phyloP scores from a whole-genome alignment of 2,329 filamentous ascomycete genomes.

The Cladosporium colombiae region DNA sequence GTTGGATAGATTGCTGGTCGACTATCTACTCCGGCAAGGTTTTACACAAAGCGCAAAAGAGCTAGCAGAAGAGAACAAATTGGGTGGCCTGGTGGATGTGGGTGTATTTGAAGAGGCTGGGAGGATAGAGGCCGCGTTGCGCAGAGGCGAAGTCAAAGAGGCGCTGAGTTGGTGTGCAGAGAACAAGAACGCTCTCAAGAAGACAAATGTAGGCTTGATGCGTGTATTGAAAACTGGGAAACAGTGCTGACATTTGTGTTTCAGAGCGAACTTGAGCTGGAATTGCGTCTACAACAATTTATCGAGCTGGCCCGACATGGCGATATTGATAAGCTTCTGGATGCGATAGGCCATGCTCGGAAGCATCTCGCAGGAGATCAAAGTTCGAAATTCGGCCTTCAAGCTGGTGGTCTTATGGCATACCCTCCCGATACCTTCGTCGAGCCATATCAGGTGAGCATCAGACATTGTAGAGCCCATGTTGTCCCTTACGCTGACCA shows the following conservation, averaged over 20 bases:
- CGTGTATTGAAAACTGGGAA: background rate
- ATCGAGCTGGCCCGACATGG: slow-evolving; percentile 81
- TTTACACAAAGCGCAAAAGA: slow-evolving; percentile 75
- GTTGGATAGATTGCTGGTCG: slow-evolving; percentile 83
- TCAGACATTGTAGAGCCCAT: background rate
- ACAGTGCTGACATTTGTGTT: slow-evolving; percentile 18
- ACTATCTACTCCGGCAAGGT: slow-evolving; percentile 84
- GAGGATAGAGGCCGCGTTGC: slow-evolving; percentile 72
- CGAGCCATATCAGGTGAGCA: slow-evolving; percentile 60
- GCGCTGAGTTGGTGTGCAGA: slow-evolving; percentile 89
- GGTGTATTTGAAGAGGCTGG: slow-evolving; percentile 84
- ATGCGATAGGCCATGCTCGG: slow-evolving; percentile 79
- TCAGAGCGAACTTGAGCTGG: slow-evolving; percentile 83
- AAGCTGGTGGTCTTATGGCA: slow-evolving; percentile 78
- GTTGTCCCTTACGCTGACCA: background rate
- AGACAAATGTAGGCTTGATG: slow-evolving; percentile 67
- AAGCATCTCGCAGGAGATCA: slow-evolving; percentile 75
- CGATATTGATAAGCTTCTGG: slow-evolving; percentile 64
- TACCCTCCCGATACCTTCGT: slow-evolving; percentile 63
- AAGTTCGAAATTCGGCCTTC: slow-evolving; percentile 66
- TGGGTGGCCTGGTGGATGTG: slow-evolving; percentile 82
- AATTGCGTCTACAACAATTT: slow-evolving; percentile 90
- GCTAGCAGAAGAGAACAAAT: slow-evolving; percentile 72
- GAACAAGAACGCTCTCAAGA: slow-evolving; percentile 88
- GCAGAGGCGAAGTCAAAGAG: slow-evolving; percentile 68